phyloP scores from a whole-genome alignment of 106 monocot species.

The Acorus gramineus region DNA sequence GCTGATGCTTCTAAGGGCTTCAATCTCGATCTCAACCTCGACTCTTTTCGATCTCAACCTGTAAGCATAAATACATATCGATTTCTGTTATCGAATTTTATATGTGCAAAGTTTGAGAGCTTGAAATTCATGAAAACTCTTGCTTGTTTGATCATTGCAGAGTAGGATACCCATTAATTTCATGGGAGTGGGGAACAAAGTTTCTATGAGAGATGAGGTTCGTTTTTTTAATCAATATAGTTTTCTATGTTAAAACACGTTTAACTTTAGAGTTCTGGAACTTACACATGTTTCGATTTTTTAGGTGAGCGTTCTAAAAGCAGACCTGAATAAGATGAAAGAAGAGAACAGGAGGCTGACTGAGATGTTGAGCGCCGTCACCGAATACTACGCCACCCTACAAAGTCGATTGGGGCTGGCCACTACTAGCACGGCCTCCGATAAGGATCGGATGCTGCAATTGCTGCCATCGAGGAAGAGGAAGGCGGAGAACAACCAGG shows the following conservation, averaged over 20 bases:
- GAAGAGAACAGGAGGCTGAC: constrained; percentile 51
- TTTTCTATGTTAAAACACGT: neutral
- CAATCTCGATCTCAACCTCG: no score
- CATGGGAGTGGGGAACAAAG: no score
- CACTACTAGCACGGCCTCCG: constrained; percentile 1
- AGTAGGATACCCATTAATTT: no score
- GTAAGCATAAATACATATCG: no score
- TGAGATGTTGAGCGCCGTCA: constrained; percentile 29
- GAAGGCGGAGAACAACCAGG: constrained; percentile 10
- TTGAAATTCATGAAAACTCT: no score
- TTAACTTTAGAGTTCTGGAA: constrained; percentile 2
- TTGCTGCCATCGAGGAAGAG: constrained; percentile 22
- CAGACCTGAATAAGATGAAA: constrained; percentile 25
- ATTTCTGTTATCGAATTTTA: no score
- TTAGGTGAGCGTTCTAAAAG: constrained; percentile 11
- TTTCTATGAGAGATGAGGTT: no score
- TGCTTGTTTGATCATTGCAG: no score
- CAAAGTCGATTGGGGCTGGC: constrained; percentile 20
- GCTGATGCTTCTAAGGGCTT: no score
- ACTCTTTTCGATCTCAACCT: no score
- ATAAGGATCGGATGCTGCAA: neutral
- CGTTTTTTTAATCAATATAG: no score
- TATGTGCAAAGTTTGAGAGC: no score
- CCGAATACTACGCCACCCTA: constrained; percentile 17
- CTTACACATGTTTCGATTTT: neutral